Evolutionary conservation across 2,329 filamentous ascomycete species (phyloP), one percentile per base, ranked within the genome.

Genomic region (Exophiala sp.): DNA sequence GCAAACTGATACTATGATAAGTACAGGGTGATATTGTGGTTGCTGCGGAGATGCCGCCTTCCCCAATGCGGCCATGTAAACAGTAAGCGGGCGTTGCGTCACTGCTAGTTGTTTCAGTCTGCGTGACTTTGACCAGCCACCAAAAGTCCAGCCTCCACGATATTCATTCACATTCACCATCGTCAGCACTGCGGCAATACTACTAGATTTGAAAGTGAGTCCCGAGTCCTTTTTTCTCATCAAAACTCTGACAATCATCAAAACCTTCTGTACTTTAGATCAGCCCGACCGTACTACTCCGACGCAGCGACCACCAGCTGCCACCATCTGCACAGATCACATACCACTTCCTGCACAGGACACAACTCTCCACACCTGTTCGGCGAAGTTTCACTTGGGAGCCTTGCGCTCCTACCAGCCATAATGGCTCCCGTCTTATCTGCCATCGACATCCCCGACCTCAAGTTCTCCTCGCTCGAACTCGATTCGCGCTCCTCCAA

Each of bases 401-500:
- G 29, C 29, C 29, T 32, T 19, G 14, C 18, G 34, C 21, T 57
- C 54, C 16, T 23, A 27, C 14, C 24, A 39, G 24, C 39, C 50
- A 39, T 27, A 22, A 59, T 59, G 57, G 54, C 57, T 42, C 57
- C 57, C n/a, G 48, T 55, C 18, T 24, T 27, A 22, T 19, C 45
- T 16, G 22, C 45, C 9, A 2, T 47, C 37, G 46, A 58, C 9
- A 55, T 58, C 18, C 50, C 48, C 21, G 58, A 59, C 50, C 57
- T 60, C 41, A 50, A 48, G 38, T 53, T 52, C 42, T 60, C 58
- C 21, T 60, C 58, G 10, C 58, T 60, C 41, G 57, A 59, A 54
- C 57, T 59, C 48, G 58, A 60, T 45, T 38, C 57, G 16, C 57
- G 57, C 16, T 56, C 52, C 4, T 43, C 48, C 19, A 46, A 45